Percentiles rank a stretch among this genome's conserved stretches.
Evolutionary conservation across 2,329 filamentous ascomycete species (phyloP).

Genomic region (Raffaelea ambrosiae): DNA sequence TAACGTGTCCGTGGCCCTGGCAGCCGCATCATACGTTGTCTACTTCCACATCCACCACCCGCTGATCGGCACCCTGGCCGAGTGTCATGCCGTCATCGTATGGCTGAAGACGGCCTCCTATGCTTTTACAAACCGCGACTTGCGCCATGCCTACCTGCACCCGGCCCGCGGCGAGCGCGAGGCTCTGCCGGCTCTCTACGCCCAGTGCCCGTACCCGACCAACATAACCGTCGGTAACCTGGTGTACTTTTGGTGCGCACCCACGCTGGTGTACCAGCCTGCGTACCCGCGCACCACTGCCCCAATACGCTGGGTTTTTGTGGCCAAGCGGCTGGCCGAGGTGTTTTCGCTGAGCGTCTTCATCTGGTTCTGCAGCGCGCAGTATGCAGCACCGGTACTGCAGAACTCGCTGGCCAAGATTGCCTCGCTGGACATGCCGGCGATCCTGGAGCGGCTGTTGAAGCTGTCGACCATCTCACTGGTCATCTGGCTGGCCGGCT

Average conservation of each 20-base stretch:
- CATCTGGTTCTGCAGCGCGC: conserved; percentile 90
- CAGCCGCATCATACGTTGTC: conserved; percentile 73
- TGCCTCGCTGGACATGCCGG: conserved; percentile 65
- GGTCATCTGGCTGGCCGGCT: conserved; percentile 94
- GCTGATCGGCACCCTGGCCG: conserved; percentile 81
- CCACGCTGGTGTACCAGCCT: conserved; percentile 92
- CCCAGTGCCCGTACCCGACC: conserved; percentile 72
- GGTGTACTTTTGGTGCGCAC: conserved; percentile 96
- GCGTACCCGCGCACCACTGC: conserved; percentile 79
- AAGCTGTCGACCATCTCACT: conserved; percentile 94
- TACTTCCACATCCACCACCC: conserved; percentile 92
- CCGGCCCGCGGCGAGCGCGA: conserved; percentile 58
- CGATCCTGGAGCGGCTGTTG: conserved; percentile 81
- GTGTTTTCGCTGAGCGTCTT: conserved; percentile 71
- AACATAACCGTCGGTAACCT: conserved; percentile 88
- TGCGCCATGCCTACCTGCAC: conserved; percentile 83
- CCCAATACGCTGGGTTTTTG: conserved; percentile 74
- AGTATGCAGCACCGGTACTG: conserved; percentile 86
- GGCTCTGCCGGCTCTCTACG: conserved; percentile 73
- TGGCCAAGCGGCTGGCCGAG: conserved; percentile 74
- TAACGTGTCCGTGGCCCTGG: conserved; percentile 75
- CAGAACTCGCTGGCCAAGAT: conserved; percentile 87
- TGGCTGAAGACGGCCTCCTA: conserved; percentile 96
- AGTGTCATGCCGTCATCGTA: conserved; percentile 87
- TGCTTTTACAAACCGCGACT: conserved; percentile 90